A percentile compares a stretch with the other conserved stretches of the same genome.
phyloP scores from a whole-genome alignment of 73 alveolate genomes.

The Tetrahymena thermophila region DNA sequence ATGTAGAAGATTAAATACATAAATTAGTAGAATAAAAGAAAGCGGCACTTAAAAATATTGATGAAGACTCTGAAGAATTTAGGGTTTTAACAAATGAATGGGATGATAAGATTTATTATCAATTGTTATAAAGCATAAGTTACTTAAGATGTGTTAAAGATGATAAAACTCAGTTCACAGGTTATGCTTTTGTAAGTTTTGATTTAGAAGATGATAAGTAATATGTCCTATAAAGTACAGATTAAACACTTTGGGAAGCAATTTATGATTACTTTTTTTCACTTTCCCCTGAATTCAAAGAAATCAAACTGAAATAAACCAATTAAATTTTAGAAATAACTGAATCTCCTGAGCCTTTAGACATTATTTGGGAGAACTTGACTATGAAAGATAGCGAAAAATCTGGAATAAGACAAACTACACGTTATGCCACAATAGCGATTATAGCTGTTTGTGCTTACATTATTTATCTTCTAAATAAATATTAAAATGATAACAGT shows the following conservation, averaged over 20 bases:
- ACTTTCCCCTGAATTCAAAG: not conserved
- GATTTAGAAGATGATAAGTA: conserved; percentile 5
- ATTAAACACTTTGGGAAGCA: not conserved
- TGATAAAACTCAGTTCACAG: conserved; percentile 9
- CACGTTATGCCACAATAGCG: not conserved
- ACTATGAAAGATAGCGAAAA: not conserved
- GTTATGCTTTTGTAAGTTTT: conserved; percentile 24
- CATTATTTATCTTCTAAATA: not conserved
- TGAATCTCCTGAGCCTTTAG: conserved; percentile 55
- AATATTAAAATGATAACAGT: not conserved
- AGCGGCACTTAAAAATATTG: not conserved
- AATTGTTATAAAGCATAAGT: not conserved
- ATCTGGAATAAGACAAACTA: not conserved
- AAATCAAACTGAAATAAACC: not conserved
- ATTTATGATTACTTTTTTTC: not conserved
- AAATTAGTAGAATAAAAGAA: not conserved
- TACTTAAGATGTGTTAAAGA: not conserved
- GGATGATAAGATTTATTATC: not conserved
- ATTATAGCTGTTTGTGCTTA: not conserved
- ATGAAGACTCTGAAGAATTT: not conserved
- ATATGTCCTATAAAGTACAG: not conserved
- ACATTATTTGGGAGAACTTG: not conserved
- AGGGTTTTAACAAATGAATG: not conserved
- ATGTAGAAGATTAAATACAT: not conserved
- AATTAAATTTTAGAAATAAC: not conserved